These are phyloP conservation scores for Phytopythium delawarense DNA, from an alignment of 352 stramenopile species.

Conservation along the genomic window DNA sequence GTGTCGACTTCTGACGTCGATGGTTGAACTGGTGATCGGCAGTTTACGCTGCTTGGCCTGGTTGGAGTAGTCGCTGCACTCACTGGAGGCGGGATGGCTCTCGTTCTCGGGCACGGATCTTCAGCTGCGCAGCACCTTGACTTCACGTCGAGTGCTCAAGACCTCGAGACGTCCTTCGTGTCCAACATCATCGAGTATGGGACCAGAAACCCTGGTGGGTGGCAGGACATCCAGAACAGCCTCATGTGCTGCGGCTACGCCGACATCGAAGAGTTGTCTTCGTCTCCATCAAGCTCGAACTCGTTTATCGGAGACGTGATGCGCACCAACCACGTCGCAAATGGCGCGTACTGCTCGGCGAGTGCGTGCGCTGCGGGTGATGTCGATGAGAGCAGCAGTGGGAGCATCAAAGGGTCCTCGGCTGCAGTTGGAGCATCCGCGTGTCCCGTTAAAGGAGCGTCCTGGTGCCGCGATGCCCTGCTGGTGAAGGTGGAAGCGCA, in stretches of 20 bases:
- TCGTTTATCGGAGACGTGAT: conserved; percentile 36
- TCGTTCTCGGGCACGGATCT: conserved; percentile 23
- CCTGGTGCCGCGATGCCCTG: conserved; percentile 51
- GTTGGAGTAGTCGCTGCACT: conserved; percentile 37
- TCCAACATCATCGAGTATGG: conserved; percentile 17
- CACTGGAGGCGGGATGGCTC: conserved; percentile 37
- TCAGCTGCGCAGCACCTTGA: neutral
- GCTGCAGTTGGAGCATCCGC: conserved; percentile 12
- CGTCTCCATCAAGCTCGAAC: conserved; percentile 6
- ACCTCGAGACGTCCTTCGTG: conserved; percentile 48
- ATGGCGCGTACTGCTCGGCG: conserved; percentile 34
- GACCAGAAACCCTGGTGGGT: conserved; percentile 20
- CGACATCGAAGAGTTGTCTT: conserved; percentile 14
- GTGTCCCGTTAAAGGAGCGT: conserved; percentile 25
- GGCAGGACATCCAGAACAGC: conserved; percentile 39
- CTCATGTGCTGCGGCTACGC: conserved; percentile 59
- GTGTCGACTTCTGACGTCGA: neutral
- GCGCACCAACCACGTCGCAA: conserved; percentile 28
- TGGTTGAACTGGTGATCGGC: neutral
- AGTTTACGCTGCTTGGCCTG: conserved; percentile 50
- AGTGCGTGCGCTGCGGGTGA: conserved; percentile 3
- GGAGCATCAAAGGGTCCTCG: neutral
- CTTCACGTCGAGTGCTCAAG: neutral
- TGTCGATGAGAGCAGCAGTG: conserved; percentile 17
- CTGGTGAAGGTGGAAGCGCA: conserved; percentile 39